Evolutionary conservation across 2,329 filamentous ascomycete species (phyloP).

Genomic region (Ceratocystis huliohia): DNA sequence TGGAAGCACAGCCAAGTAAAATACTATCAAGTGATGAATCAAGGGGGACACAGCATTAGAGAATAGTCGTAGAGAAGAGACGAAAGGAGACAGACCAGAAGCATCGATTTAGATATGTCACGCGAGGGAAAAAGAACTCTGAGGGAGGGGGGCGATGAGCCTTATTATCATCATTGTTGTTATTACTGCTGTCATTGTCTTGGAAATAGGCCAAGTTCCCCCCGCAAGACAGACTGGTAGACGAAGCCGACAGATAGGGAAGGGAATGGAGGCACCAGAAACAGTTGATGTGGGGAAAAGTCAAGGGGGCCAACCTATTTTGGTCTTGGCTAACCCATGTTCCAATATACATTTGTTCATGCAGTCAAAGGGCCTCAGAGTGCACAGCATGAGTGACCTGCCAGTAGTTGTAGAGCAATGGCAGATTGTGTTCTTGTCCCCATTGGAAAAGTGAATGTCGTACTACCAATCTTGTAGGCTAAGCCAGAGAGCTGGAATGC

Average conservation of each 20-base stretch:
- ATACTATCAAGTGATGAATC: neutral
- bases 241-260: no score
- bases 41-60: neutral
- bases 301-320: neutral
- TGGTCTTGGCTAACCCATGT: no score
- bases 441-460: no score
- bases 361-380: conserved; percentile 1
- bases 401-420: neutral
- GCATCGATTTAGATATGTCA: neutral
- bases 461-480: neutral
- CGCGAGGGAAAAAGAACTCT: neutral
- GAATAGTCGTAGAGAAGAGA: neutral
- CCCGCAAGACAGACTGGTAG: neutral
- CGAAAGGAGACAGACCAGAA: neutral
- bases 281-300: neutral
- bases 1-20: neutral
- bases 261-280: neutral
- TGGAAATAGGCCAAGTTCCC: no score
- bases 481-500: conserved; percentile 2
- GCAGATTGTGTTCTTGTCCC: neutral
- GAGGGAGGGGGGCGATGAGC: neutral
- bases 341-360: no score
- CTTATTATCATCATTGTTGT: no score
- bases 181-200: no score
- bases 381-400: conserved; percentile 4